Base-by-base conservation (phyloP, 2,329 filamentous ascomycete genomes). In the Aspergillus tanneri region DNA sequence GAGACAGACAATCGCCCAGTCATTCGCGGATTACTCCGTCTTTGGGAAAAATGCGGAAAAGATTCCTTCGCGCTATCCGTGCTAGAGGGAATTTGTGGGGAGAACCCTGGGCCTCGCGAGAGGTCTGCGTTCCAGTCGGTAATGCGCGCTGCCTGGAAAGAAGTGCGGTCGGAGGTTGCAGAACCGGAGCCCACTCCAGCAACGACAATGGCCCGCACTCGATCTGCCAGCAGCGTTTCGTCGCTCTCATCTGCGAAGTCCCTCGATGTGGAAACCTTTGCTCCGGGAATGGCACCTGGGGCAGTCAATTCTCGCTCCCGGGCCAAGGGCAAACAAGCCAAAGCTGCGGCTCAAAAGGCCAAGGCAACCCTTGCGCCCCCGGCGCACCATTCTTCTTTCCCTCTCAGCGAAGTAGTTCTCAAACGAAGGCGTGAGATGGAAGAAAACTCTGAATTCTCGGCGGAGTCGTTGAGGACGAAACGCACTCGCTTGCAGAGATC, bases 221-320 rank as follows among this genome's bases (percentile, higher is more conserved):
- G 54, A 5, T 65, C 63, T 12, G 57, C 56, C 19, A 59, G 54
- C 32, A 70, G 63, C 16, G 61, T 63, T 10, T 71, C 70, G 12
- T 72, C 68, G 10, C 49, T 72, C 18, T 73, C 72, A 27, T 69
- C 71, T 7, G 67, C 67, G 8, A 66, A 70, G 34, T 70, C 71
- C 4, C 53, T 70, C 25, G 63, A 68, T 30, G 60, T 59, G 38
- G 67, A 71, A 45, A 62, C 63, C 16, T 59, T 60, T 42, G 57
- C 56, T n/a, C 61, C 63, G 25, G 55, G 50, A 24, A 50, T 60
- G 39, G 47, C 45, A 21, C 43, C 60, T 18, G 50, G 49, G 19
- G 45, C 53, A 18, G 43, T 53, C 25, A 47, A 49, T 38, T 36
- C 51, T 35, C 52, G 53, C 28, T 21, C 32, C 41, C 60, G 52